Percentiles rank a stretch among this genome's conserved stretches.
phyloP scores from a whole-genome alignment of 164 flowering plant genomes.

The Berberis thunbergii region DNA sequence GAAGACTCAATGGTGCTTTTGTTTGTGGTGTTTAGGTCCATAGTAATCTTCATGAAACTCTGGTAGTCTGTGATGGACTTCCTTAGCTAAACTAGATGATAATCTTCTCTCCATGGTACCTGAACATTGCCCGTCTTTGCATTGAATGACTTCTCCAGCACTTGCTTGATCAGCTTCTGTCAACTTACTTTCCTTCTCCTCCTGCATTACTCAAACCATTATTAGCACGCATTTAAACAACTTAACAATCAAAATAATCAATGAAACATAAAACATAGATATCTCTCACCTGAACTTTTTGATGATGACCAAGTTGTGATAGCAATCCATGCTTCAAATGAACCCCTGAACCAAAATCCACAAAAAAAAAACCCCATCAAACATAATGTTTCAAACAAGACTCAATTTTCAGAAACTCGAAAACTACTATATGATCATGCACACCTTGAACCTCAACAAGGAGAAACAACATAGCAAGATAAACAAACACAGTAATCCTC shows the following conservation, averaged over 20 bases:
- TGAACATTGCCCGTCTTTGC: slow-evolving; percentile 3
- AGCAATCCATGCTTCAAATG: slow-evolving; percentile 23
- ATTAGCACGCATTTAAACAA: not conserved
- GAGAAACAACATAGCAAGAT: slow-evolving; percentile 24
- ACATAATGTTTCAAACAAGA: too few relatives aligned
- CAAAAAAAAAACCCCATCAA: slow-evolving; percentile 3
- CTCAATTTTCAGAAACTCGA: too few relatives aligned
- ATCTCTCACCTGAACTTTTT: not conserved
- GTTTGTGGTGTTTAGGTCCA: slow-evolving; percentile 36
- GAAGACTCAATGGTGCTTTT: slow-evolving; percentile 5
- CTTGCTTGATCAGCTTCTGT: slow-evolving; percentile 3
- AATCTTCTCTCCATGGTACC: slow-evolving; percentile 36
- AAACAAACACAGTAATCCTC: slow-evolving; percentile 17
- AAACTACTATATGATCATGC: not conserved
- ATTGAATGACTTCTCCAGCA: not conserved
- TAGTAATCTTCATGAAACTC: slow-evolving; percentile 66
- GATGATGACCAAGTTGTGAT: not conserved
- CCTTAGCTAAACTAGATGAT: slow-evolving; percentile 20
- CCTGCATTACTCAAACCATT: slow-evolving; percentile 6
- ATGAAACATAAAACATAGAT: slow-evolving; percentile 3
- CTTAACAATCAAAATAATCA: not conserved
- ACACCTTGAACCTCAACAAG: slow-evolving; percentile 31
- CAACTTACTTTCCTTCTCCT: slow-evolving; percentile 8
- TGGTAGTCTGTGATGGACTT: slow-evolving; percentile 44
- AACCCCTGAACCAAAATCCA: slow-evolving; percentile 17